Conservation (phyloP, 2,329 filamentous ascomycete genomes). For the Sporothrix schenckii region DNA sequence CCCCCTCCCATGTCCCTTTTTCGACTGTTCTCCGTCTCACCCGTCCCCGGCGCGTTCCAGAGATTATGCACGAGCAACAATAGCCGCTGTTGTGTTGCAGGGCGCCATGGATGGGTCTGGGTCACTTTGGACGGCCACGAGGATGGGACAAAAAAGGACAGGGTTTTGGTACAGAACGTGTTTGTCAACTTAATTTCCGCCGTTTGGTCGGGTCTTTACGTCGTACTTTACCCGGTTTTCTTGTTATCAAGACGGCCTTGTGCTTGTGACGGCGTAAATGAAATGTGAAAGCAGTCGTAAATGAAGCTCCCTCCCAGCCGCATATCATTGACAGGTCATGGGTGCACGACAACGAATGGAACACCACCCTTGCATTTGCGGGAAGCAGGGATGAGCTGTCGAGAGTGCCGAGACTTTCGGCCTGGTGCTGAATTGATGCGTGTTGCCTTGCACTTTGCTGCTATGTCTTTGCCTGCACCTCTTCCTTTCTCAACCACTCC, state of each 20-base stretch:
- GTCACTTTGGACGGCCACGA: neutral
- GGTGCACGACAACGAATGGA: neutral
- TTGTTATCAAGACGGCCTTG: neutral
- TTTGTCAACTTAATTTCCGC: slow-evolving; percentile 6
- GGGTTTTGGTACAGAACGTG: neutral
- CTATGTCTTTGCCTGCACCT: neutral
- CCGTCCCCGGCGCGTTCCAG: neutral
- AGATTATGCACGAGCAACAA: slow-evolving; percentile 6
- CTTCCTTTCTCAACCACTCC: neutral
- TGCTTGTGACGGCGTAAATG: neutral
- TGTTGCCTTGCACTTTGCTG: neutral
- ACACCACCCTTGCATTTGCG: neutral
- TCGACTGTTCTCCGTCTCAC: neutral
- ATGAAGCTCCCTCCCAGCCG: neutral
- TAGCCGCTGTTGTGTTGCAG: slow-evolving; percentile 6
- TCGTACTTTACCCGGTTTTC: neutral
- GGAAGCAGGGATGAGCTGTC: slow-evolving; percentile 17
- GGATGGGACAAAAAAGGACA: neutral
- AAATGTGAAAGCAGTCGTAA: neutral
- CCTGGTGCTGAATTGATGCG: neutral
- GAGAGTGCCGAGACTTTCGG: neutral
- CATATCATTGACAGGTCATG: neutral
- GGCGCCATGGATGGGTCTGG: neutral
- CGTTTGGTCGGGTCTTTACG: neutral
- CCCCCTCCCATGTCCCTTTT: neutral